phyloP scores from a whole-genome alignment of 1,284 basidiomycete genomes.

The Exobasidium rhododendri region DNA sequence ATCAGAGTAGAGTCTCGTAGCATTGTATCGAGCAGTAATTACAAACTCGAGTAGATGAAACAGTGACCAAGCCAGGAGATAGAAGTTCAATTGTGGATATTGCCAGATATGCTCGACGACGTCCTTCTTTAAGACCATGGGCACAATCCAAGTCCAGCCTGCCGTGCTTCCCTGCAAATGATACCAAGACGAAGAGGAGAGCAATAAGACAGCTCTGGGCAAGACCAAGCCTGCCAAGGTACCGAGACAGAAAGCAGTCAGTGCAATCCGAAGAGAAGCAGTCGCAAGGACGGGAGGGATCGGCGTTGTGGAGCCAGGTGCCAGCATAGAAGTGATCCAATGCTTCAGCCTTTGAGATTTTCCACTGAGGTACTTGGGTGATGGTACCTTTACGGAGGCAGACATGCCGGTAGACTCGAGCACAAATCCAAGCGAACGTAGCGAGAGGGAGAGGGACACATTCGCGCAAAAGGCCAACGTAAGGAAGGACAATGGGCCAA shows the following conservation, averaged over 20 bases:
- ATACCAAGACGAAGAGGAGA: constrained; percentile 6
- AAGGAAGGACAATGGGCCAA: too few species aligned
- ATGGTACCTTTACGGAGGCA: too few species aligned
- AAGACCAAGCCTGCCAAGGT: constrained; percentile 29
- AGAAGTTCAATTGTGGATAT: constrained; percentile 27
- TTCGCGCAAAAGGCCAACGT: too few species aligned
- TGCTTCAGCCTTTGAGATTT: too few species aligned
- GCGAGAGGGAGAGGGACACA: too few species aligned
- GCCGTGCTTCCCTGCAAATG: background rate
- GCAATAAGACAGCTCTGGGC: constrained; percentile 18
- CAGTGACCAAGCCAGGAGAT: constrained; percentile 44
- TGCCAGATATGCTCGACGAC: background rate
- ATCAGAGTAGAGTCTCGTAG: constrained; percentile 84
- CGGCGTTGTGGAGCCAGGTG: constrained; percentile 1
- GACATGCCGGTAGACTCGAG: too few species aligned
- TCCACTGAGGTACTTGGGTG: too few species aligned
- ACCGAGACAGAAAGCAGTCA: constrained; percentile 35
- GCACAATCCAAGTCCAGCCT: background rate
- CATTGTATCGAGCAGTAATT: constrained; percentile 92
- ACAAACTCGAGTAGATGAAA: constrained; percentile 95
- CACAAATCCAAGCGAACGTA: too few species aligned
- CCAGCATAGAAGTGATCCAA: background rate
- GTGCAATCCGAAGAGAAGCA: constrained; percentile 26
- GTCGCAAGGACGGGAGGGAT: constrained; percentile 34
- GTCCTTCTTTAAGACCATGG: background rate